Base-by-base conservation (phyloP, 2,329 filamentous ascomycete genomes). In the Neocucurbitaria cava region DNA sequence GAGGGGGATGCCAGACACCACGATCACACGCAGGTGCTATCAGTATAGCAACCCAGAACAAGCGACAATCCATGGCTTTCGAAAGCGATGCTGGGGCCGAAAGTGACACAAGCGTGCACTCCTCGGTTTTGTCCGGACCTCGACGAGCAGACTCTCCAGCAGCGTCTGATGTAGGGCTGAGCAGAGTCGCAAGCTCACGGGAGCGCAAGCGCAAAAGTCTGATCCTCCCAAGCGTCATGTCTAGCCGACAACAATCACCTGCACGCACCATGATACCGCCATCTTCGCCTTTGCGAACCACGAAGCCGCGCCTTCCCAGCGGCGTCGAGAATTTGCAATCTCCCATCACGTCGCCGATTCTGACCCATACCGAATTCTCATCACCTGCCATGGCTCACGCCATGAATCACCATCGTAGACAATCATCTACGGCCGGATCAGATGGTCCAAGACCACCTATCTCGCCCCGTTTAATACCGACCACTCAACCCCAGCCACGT, bases 381-480 rank as follows among this genome's bases (percentile, higher is more conserved):
- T 93, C 91, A 5, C 90, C 91, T 13, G 82, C 87, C 35, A 80
- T 89, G 50, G 71, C 75, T 9, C 76, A 79, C 49, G 76, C 83
- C 38, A 80, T 83, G 48, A 82, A 84, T 49, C 90, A 93, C 66
- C 92, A 96, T 72, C 87, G 95, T 55, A 86, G 95, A 55, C 92
- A 97, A 72, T 98, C 95, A 0, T 98, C 95, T 9, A 89, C 92
- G 15, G 90, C 91, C 24, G 89, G 94, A 26, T 96, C 92, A 2
- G 68, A 86, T 54, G 84, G 82, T 20, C 76, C 81, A 13, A 80
- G 87, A 62, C 92, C 94, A 62, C 92, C 94, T 0, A 83, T 90
- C 1, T 99, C 95, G 5, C 95, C 95, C 5, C 87, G 92, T 21
- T 76, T 98, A 46, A 87, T 85, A 43, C 89, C 91, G 3, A 89